Percentiles rank a stretch among this genome's conserved stretches.
These are phyloP conservation scores for Chlamydomonas applanata DNA, from an alignment of 139 green algal species.

Conservation along the genomic window DNA sequence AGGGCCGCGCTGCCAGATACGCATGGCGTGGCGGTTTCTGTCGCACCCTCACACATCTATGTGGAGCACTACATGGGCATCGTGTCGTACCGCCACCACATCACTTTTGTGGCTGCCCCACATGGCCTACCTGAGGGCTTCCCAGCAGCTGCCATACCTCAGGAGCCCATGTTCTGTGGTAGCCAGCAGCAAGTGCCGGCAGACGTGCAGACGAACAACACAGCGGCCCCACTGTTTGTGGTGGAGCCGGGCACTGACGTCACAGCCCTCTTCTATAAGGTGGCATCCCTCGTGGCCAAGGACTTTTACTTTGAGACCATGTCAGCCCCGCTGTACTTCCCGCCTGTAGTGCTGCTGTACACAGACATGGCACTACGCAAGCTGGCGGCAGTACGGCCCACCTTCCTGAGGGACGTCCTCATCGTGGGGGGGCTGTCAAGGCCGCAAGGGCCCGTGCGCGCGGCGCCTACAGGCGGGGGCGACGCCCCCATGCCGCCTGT, in stretches of 20 bases:
- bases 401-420: slow-evolving; percentile 8
- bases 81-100: slow-evolving; percentile 1
- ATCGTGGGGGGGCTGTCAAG: neutral
- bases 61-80: neutral
- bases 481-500: neutral
- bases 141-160: neutral
- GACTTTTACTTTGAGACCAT: slow-evolving; percentile 12
- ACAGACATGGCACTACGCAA: neutral
- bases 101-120: neutral
- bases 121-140: neutral
- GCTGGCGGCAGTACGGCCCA: neutral
- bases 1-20: neutral
- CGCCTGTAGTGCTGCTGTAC: slow-evolving; percentile 6
- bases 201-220: neutral
- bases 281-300: neutral
- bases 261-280: neutral
- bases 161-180: neutral
- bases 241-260: neutral
- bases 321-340: neutral
- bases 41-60: neutral
- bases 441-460: neutral
- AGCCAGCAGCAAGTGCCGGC: neutral
- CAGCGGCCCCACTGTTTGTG: slow-evolving; percentile 1
- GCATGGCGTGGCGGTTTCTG: neutral
- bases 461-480: neutral